Evolutionary conservation across 768 basidiomycete species (phyloP), one percentile per base, ranked within the genome.

Genomic region (Lepiota venenata): DNA sequence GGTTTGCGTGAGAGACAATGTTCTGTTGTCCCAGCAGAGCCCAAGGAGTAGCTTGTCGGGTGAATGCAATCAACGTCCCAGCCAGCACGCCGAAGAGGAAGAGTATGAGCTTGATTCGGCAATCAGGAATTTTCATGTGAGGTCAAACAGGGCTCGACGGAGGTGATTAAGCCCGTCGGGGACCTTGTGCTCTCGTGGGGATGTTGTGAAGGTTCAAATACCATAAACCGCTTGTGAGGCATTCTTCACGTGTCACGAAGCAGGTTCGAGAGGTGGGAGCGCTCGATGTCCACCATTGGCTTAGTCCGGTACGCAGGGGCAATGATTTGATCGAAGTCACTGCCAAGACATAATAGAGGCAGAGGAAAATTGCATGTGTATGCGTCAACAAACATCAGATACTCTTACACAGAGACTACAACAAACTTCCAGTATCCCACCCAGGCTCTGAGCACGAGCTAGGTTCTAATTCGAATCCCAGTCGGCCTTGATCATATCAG

Each of bases 401-500:
- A 12, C 22, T 11, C 32, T 32, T 10, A 12, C 35, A 35, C 8
- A n/a, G 1, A 18, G 16, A 47, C 10, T 4, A 10, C 29, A 11
- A 16, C 10, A 18, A 47, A 8, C 7, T 12, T 29, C 21, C 16
- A 15, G 9, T 29, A 32, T 47, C 3, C 16, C n/a, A 32, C 32
- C 8, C 32, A 32, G 10, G 1, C 32, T 32, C 8, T 32, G 32
- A 7, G 32, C 37, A 7, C 36, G 7, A 27, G 10, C 8, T 29
- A n/a, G 45, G 7, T n/a, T 11, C 25, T 39, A 36, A 14, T 22
- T 11, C 32, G 22, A 41, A 25, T 29, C 8, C 58, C 58, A 59
- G 32, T 47, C 47, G 29, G n/a, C 39, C 36, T 50, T 59, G 46
- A 59, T 57, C 20, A 59, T 35, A 48, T 59, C 51, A 12, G 56